Percentiles rank a stretch among this genome's conserved stretches.
Conservation (phyloP, 148 eudicot species). For the Fagopyrum esculentum region DNA sequence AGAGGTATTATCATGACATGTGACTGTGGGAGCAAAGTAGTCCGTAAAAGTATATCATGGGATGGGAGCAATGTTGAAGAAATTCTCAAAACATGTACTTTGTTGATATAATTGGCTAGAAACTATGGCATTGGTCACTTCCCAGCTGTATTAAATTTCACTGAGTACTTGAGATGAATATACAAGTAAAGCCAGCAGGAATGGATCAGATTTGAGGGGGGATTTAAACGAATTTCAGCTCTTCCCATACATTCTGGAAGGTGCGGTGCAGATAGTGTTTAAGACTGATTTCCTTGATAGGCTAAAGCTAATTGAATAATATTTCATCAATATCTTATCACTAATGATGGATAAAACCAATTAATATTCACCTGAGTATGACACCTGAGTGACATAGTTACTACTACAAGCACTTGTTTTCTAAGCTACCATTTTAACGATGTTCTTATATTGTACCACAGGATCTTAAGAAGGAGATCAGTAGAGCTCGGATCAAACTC, state of each 20-base stretch:
- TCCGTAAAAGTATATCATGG: not conserved
- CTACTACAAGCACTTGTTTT: not conserved
- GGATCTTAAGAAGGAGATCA: slow-evolving; percentile 76
- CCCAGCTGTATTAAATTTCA: not conserved
- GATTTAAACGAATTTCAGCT: not conserved
- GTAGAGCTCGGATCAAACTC: slow-evolving; percentile 70
- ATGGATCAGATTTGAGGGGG: not conserved
- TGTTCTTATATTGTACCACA: slow-evolving; percentile 19
- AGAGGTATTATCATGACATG: not conserved
- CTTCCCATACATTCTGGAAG: not conserved
- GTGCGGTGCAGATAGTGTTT: not conserved
- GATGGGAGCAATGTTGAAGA: not conserved
- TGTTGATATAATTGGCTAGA: not conserved
- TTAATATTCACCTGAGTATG: not conserved
- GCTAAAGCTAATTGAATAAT: not conserved
- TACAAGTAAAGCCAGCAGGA: not conserved
- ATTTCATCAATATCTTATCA: not conserved
- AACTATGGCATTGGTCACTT: not conserved
- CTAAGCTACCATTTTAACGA: not conserved
- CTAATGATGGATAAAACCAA: not conserved
- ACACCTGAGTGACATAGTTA: not conserved
- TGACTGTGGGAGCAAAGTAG: not conserved
- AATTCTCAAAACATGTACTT: not conserved
- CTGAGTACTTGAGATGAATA: not conserved
- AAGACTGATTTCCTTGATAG: not conserved